These are phyloP conservation scores for Remersonia thermophila DNA, from an alignment of 2,329 filamentous ascomycete genomes.

Conservation along the genomic window DNA sequence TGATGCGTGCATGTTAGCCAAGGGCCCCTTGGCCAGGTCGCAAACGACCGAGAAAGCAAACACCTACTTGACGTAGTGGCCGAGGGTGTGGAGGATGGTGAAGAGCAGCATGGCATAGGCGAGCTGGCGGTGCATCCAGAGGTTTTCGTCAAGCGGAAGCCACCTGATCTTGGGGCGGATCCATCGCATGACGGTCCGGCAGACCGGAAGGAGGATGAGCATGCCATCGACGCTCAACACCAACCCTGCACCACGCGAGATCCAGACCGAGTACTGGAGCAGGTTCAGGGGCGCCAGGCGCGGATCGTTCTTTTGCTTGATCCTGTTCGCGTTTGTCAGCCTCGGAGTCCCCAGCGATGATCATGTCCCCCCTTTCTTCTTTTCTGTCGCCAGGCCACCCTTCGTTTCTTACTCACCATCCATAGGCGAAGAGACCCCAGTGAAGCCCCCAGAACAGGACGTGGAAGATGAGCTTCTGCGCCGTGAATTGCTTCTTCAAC, in stretches of 20 bases:
- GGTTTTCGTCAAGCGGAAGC: conserved; percentile 87
- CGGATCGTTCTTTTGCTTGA: conserved; percentile 56
- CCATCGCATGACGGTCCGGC: conserved; percentile 74
- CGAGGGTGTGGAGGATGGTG: conserved; percentile 59
- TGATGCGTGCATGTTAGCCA: too few relatives aligned
- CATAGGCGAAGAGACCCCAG: conserved; percentile 64
- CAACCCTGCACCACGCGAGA: conserved; percentile 85
- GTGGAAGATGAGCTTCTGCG: conserved; percentile 66
- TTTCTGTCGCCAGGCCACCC: too few relatives aligned
- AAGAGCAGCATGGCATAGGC: conserved; percentile 83
- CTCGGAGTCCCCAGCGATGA: background rate
- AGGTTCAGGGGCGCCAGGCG: conserved; percentile 67
- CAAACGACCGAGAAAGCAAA: background rate
- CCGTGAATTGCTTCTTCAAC: conserved; percentile 53
- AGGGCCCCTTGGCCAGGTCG: conserved; percentile 13
- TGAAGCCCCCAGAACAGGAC: conserved; percentile 71
- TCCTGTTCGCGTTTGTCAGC: conserved; percentile 42
- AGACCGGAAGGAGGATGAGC: conserved; percentile 88
- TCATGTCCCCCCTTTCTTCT: too few relatives aligned
- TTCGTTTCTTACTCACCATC: conserved; percentile 71
- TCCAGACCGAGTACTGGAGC: conserved; percentile 83
- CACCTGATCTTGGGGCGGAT: conserved; percentile 78
- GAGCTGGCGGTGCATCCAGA: conserved; percentile 93
- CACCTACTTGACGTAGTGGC: conserved; percentile 73
- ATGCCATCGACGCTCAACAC: conserved; percentile 73